These are phyloP conservation scores for Termitomyces sp. DNA, from an alignment of 1,284 basidiomycete genomes.

Conservation along the genomic window DNA sequence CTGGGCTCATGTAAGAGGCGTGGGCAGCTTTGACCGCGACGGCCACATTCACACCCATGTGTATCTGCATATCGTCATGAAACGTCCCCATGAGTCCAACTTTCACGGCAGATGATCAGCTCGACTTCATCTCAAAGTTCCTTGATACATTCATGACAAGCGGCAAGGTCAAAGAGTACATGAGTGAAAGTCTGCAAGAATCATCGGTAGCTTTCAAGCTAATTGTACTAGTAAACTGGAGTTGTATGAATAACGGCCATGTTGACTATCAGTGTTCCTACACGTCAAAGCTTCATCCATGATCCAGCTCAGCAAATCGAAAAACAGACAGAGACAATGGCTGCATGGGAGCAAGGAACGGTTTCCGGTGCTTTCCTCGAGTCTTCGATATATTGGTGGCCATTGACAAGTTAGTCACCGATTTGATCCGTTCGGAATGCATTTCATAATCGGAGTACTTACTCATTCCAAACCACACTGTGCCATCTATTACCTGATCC, in stretches of 20 bases:
- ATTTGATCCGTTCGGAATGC: neutral
- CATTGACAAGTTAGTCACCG: slow-evolving; percentile 18
- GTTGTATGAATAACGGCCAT: slow-evolving; percentile 21
- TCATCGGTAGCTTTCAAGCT: neutral
- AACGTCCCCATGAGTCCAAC: slow-evolving; percentile 37
- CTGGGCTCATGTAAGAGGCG: slow-evolving; percentile 20
- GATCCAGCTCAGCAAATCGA: slow-evolving; percentile 25
- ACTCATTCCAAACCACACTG: slow-evolving; percentile 27
- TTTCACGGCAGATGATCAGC: slow-evolving; percentile 23
- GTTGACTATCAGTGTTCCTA: slow-evolving; percentile 19
- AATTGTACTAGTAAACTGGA: slow-evolving; percentile 2
- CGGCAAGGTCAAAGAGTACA: slow-evolving; percentile 35
- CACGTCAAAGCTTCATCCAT: slow-evolving; percentile 21
- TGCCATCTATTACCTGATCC: too few species aligned
- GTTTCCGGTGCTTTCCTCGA: slow-evolving; percentile 30
- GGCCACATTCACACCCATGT: slow-evolving; percentile 20
- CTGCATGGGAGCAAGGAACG: slow-evolving; percentile 23
- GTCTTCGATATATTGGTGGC: slow-evolving; percentile 28
- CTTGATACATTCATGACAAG: slow-evolving; percentile 30
- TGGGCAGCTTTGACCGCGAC: slow-evolving; percentile 19
- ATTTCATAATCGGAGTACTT: neutral
- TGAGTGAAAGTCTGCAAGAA: slow-evolving; percentile 9
- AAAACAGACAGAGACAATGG: slow-evolving; percentile 19
- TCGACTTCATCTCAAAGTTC: slow-evolving; percentile 41
- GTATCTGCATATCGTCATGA: slow-evolving; percentile 26